phyloP scores from a whole-genome alignment of 202 grass and related monocot species.

The Thinopyrum obtusiflorum region DNA sequence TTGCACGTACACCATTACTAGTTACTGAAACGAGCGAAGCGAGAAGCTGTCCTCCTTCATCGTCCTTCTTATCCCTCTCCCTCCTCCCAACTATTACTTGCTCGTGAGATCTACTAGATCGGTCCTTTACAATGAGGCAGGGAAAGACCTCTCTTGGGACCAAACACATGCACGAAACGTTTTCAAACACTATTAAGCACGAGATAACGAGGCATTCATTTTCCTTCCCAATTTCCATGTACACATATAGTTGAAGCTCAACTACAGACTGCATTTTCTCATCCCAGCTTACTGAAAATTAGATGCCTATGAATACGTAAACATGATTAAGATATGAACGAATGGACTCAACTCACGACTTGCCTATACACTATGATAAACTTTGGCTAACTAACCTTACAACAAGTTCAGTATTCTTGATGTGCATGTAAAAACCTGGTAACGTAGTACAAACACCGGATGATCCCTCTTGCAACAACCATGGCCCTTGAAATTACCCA shows the following conservation, averaged over 20 bases:
- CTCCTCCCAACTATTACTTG: too few relatives aligned
- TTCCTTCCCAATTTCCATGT: neutral
- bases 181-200: neutral
- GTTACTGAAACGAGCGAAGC: too few relatives aligned
- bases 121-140: neutral
- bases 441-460: neutral
- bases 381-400: conserved; percentile 30
- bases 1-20: too few relatives aligned
- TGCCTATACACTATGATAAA: conserved; percentile 41
- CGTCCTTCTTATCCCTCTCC: too few relatives aligned
- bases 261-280: neutral
- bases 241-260: conserved; percentile 11
- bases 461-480: neutral
- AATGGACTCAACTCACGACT: conserved; percentile 26
- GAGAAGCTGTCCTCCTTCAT: too few relatives aligned
- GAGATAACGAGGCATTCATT: neutral
- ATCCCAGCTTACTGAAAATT: neutral
- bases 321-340: conserved; percentile 29
- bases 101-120: too few relatives aligned
- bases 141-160: neutral
- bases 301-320: conserved; percentile 26
- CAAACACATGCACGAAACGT: neutral
- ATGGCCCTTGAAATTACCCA: neutral
- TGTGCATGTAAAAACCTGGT: neutral
- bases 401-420: neutral